Evolutionary conservation across 805 yeast species (phyloP).

Genomic region (Grigorovia yakushimaensis): DNA sequence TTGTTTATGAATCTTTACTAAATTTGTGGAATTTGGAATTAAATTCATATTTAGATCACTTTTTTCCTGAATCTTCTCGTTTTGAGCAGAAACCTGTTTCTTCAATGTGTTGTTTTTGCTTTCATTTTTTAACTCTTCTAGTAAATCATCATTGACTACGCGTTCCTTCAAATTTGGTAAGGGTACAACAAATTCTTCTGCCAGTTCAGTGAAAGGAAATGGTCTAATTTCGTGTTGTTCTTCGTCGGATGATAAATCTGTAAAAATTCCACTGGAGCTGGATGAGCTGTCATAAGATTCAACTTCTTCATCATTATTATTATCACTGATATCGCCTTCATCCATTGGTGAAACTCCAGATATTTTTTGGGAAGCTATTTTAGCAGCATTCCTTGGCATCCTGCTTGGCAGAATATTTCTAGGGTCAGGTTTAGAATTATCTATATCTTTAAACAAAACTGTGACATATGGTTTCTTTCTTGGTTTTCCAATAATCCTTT

Average conservation of each 20-base stretch:
- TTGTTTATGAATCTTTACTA: neutral
- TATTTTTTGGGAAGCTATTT: slow-evolving; percentile 21
- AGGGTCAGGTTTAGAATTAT: slow-evolving; percentile 25
- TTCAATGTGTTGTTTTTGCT: neutral
- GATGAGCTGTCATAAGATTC: slow-evolving; percentile 1
- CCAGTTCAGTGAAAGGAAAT: neutral
- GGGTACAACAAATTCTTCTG: neutral
- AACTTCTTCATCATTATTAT: slow-evolving; percentile 9
- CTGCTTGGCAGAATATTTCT: slow-evolving; percentile 23
- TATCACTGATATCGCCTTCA: slow-evolving; percentile 1
- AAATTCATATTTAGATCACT: neutral
- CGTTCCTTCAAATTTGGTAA: slow-evolving; percentile 1
- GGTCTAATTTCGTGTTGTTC: neutral
- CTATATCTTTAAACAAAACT: slow-evolving; percentile 21
- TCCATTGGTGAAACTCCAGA: slow-evolving; percentile 6
- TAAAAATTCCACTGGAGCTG: slow-evolving; percentile 1
- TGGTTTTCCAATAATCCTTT: slow-evolving; percentile 2
- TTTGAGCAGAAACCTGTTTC: neutral
- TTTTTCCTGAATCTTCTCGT: neutral
- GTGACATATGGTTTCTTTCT: slow-evolving; percentile 23
- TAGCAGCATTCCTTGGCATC: slow-evolving; percentile 24
- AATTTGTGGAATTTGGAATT: neutral
- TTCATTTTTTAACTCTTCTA: neutral
- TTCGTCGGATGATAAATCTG: neutral
- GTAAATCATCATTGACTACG: neutral